Conservation (phyloP, 2,329 filamentous ascomycete genomes). For the Aspergillus carbonarius region DNA sequence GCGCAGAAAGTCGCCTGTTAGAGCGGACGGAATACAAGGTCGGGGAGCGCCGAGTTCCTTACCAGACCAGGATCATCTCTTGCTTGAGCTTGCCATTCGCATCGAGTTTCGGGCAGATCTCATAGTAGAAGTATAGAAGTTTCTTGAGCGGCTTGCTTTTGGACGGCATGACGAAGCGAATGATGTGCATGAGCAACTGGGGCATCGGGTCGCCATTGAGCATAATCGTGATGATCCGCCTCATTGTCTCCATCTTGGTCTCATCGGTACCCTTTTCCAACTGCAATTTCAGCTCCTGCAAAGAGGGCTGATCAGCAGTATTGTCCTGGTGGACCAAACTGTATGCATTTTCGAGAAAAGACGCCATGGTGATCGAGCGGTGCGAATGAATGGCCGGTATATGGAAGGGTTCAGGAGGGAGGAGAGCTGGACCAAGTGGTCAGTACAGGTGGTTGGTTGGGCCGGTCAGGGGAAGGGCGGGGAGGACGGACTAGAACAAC, state of each 20-base stretch:
- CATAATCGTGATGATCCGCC: conserved; percentile 94
- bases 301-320: conserved; percentile 82
- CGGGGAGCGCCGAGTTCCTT: conserved; percentile 32
- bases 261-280: conserved; percentile 93
- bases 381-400: conserved; percentile 19
- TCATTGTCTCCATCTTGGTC: conserved; percentile 92
- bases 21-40: conserved; percentile 5
- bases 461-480: conserved; percentile 11
- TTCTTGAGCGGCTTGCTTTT: conserved; percentile 97
- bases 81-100: conserved; percentile 92
- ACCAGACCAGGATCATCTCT: conserved; percentile 99
- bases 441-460: conserved; percentile 34
- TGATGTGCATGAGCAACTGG: conserved; percentile 97
- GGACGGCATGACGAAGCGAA: conserved; percentile 98
- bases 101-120: conserved; percentile 96
- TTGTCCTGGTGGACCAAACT: conserved; percentile 98
- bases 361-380: conserved; percentile 69
- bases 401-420: conserved; percentile 27
- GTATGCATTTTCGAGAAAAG: conserved; percentile 92
- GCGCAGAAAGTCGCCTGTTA: conserved; percentile 18
- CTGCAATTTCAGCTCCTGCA: conserved; percentile 89
- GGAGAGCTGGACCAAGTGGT: conserved; percentile 32
- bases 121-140: conserved; percentile 98
- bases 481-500: conserved; percentile 26
- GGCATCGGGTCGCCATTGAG: conserved; percentile 97